Evolutionary conservation across 164 flowering plant genomes (phyloP).

Genomic region (Platanus orientalis): DNA sequence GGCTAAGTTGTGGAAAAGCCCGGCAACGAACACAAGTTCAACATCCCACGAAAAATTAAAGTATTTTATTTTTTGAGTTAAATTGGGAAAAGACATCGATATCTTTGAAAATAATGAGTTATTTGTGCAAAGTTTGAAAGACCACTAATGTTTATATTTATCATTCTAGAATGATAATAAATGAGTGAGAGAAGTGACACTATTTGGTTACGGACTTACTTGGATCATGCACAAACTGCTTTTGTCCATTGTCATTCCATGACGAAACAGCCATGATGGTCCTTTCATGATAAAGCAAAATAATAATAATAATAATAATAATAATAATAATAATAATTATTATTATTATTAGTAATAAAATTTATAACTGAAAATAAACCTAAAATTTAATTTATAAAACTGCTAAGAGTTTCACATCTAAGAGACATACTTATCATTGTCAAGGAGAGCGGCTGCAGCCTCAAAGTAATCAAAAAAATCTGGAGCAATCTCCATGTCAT

Average conservation of each 20-base stretch:
- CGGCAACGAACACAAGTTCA: not conserved
- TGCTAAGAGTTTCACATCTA: slow-evolving; percentile 7
- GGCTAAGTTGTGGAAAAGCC: not conserved
- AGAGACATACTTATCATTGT: slow-evolving; percentile 70
- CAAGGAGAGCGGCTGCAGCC: slow-evolving; percentile 79
- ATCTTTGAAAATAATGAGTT: not conserved
- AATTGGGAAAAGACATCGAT: not conserved
- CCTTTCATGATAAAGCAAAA: slow-evolving; percentile 39
- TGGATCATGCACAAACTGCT: slow-evolving; percentile 94
- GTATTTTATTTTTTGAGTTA: too few relatives aligned
- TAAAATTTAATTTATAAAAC: not conserved
- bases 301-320: too few relatives aligned
- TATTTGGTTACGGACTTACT: slow-evolving; percentile 43
- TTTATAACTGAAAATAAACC: not conserved
- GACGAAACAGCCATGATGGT: slow-evolving; percentile 97
- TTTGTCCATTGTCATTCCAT: slow-evolving; percentile 99
- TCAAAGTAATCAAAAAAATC: slow-evolving; percentile 95
- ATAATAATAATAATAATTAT: too few relatives aligned
- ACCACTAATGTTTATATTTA: too few relatives aligned
- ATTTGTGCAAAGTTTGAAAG: not conserved
- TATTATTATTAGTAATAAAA: slow-evolving; percentile 4
- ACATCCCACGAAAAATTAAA: not conserved
- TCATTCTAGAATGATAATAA: not conserved
- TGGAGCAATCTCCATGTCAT: slow-evolving; percentile 97
- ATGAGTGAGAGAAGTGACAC: not conserved